These are phyloP conservation scores for Sarocladium strictum DNA, from an alignment of 2,329 filamentous ascomycete genomes.

Conservation along the genomic window DNA sequence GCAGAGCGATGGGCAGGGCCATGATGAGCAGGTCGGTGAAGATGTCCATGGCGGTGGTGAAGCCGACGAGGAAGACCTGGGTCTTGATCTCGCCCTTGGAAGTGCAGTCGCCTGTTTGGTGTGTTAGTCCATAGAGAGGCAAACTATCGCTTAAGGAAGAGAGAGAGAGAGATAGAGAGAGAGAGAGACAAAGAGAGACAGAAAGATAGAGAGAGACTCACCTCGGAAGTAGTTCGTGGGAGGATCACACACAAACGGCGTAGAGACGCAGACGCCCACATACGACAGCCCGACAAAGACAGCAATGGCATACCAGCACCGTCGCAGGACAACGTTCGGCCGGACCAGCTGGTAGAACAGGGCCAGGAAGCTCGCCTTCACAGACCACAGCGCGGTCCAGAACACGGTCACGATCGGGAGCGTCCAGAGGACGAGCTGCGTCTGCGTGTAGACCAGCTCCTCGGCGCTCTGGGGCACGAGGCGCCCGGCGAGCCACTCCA, in stretches of 20 bases:
- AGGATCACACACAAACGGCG: not conserved
- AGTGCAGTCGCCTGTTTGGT: not conserved
- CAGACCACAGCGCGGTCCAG: conserved; percentile 17
- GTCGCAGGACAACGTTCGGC: conserved; percentile 11
- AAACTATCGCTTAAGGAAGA: no score
- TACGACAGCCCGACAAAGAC: not conserved
- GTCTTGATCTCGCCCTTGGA: not conserved
- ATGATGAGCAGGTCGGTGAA: conserved; percentile 14
- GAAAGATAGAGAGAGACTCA: no score
- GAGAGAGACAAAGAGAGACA: no score
- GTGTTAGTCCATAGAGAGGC: no score
- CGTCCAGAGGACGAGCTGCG: conserved; percentile 7
- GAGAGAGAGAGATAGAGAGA: no score
- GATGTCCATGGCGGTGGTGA: conserved; percentile 9
- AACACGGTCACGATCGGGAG: conserved; percentile 19
- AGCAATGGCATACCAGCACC: conserved; percentile 14
- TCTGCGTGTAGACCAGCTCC: not conserved
- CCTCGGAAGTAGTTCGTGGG: not conserved
- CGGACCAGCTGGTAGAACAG: conserved; percentile 16
- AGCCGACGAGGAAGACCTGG: conserved; percentile 8
- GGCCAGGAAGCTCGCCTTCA: conserved; percentile 19
- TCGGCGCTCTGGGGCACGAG: not conserved
- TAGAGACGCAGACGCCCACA: not conserved
- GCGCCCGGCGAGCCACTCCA: not conserved
- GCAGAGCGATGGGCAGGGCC: conserved; percentile 12